phyloP scores from a whole-genome alignment of 169 alveolate genomes.

The Plasmodium blacklocki region DNA sequence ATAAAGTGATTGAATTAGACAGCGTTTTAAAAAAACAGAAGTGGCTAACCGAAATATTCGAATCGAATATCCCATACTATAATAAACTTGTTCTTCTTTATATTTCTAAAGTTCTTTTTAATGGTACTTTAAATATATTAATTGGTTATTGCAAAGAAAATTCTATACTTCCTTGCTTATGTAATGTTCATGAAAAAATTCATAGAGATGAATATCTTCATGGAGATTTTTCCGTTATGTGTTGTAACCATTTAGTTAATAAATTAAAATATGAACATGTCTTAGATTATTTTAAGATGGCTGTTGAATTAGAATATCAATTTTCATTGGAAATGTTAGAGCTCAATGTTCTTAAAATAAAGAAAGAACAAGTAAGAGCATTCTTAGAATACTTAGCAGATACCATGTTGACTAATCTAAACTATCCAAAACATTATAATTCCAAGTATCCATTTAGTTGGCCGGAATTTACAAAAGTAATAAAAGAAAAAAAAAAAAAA shows the following conservation, averaged over 20 bases:
- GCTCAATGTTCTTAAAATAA: slow-evolving; percentile 65
- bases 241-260: slow-evolving; percentile 79
- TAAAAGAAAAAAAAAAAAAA: background rate
- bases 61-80: slow-evolving; percentile 54
- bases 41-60: slow-evolving; percentile 59
- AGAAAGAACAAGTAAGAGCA: slow-evolving; percentile 78
- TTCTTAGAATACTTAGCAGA: slow-evolving; percentile 79
- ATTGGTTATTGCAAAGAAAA: slow-evolving; percentile 63
- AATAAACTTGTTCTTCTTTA: slow-evolving; percentile 56
- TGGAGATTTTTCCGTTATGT: slow-evolving; percentile 81
- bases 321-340: slow-evolving; percentile 78
- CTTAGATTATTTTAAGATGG: slow-evolving; percentile 73
- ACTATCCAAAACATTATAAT: slow-evolving; percentile 78
- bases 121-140: slow-evolving; percentile 61
- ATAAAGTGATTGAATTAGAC: slow-evolving; percentile 76
- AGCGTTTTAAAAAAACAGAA: slow-evolving; percentile 75
- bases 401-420: slow-evolving; percentile 76
- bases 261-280: slow-evolving; percentile 80
- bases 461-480: slow-evolving; percentile 69
- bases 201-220: slow-evolving; percentile 83
- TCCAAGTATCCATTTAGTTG: slow-evolving; percentile 79
- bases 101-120: slow-evolving; percentile 69
- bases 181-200: slow-evolving; percentile 80
- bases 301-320: slow-evolving; percentile 80
- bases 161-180: slow-evolving; percentile 61